A percentile compares a stretch with the other conserved stretches of the same genome.
Conservation (phyloP, 2,329 filamentous ascomycete species). For the Lachnum nothofagi region DNA sequence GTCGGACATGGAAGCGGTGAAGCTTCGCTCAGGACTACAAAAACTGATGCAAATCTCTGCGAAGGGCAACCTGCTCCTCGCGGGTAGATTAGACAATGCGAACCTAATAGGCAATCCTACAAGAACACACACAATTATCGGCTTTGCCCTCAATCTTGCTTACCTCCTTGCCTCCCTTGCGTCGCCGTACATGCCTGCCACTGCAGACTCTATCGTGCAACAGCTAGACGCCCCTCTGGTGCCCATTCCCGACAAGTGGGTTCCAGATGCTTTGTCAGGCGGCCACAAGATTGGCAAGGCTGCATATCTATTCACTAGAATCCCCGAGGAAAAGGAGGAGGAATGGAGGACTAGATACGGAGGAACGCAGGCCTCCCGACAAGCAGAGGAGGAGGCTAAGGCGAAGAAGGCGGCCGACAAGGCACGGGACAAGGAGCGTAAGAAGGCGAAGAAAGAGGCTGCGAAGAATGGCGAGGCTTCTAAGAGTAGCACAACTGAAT, state of each 20-base stretch:
- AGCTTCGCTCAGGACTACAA: constrained; percentile 61
- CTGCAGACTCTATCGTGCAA: constrained; percentile 65
- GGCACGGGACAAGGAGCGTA: constrained; percentile 40
- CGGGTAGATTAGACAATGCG: constrained; percentile 41
- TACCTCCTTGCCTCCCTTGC: constrained; percentile 75
- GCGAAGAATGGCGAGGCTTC: constrained; percentile 9
- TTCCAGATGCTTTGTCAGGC: constrained; percentile 54
- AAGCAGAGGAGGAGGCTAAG: constrained; percentile 63
- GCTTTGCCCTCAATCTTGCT: constrained; percentile 77
- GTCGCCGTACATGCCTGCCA: constrained; percentile 81
- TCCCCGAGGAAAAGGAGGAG: constrained; percentile 73
- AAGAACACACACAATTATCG: constrained; percentile 47
- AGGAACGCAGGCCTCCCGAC: constrained; percentile 59
- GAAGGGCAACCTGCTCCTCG: constrained; percentile 54
- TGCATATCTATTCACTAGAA: constrained; percentile 73
- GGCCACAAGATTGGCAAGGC: constrained; percentile 80
- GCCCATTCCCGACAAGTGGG: constrained; percentile 64
- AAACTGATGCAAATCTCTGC: constrained; percentile 64
- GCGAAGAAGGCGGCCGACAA: constrained; percentile 35
- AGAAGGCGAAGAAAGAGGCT: constrained; percentile 40
- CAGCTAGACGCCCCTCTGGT: constrained; percentile 62
- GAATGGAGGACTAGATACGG: constrained; percentile 78
- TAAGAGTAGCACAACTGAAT: constrained; percentile 8
- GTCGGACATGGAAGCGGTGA: constrained; percentile 63
- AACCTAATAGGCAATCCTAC: constrained; percentile 36